Evolutionary conservation across 2,329 filamentous ascomycete species (phyloP), one percentile per base, ranked within the genome.

Genomic region (Dothiorella sarmentorum): DNA sequence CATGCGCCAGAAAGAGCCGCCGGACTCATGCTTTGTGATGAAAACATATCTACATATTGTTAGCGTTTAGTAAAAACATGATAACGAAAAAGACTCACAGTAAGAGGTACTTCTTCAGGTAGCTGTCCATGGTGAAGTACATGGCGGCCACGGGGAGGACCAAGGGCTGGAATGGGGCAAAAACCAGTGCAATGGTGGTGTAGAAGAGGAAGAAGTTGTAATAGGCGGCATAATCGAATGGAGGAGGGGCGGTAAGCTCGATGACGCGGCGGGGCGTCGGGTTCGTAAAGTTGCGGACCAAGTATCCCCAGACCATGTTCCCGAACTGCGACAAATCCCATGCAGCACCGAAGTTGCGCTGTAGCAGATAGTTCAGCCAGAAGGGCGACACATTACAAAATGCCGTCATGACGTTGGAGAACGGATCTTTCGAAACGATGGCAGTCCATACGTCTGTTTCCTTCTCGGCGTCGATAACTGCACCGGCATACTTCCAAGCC

Each of bases 181-280:
- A 97, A 67, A 87, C 91, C 15, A 99, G 79, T 0, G 91, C 88
- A 29, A 97, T 89, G 0, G 93, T 97, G 22, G 89, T 81, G 76
- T 97, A 99, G 76, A 90, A 99, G 27, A 97, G 80, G 74, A 97
- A 97, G 73, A 96, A 97, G 73, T 97, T 97, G 82, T 97, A 99
- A 76, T 97, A 97, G 66, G 85, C 91, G 60, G 94, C 91, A 69
- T 97, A 97, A 65, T 97, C 92, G 71, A 99, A 97, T 0, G 90
- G 80, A 2, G 90, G 92, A 1, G 94, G 94, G 3, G 94, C 94
- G 0, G 92, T 96, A 68, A 94, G 84, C 72, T 96, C 90, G 65
- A 97, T 97, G 65, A 94, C 79, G 71, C 96, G 88, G 65, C 94
- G 83, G 4, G 94, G 94, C 2, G 94, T 97, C 3, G 93, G 93